Conservation (phyloP, 192 early-diverging fungal species). For the Phycomyces blakesleeanus region DNA sequence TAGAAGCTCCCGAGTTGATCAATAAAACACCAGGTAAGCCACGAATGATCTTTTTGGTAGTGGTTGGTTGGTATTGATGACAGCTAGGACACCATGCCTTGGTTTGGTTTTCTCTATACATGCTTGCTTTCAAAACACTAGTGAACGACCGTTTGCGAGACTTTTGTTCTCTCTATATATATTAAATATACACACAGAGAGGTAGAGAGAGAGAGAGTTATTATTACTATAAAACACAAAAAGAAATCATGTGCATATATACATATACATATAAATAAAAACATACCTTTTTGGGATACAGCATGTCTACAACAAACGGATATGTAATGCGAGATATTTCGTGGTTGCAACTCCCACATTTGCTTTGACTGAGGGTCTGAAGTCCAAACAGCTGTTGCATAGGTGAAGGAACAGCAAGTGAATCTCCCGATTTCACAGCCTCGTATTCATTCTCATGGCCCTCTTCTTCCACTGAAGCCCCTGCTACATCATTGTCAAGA, state of each 20-base stretch:
- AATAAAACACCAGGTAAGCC: slow-evolving; percentile 67
- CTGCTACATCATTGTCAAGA: background rate
- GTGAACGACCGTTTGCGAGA: slow-evolving; percentile 38
- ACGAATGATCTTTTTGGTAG: slow-evolving; percentile 66
- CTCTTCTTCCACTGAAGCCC: slow-evolving; percentile 7
- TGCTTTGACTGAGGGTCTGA: slow-evolving; percentile 51
- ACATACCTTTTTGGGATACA: slow-evolving; percentile 65
- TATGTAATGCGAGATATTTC: slow-evolving; percentile 58
- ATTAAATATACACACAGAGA: background rate
- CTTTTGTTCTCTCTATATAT: slow-evolving; percentile 17
- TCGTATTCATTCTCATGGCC: background rate
- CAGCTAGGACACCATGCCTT: slow-evolving; percentile 87
- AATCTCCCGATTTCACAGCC: slow-evolving; percentile 7
- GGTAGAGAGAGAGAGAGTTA: too few species aligned
- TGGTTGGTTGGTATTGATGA: slow-evolving; percentile 76
- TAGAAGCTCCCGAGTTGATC: slow-evolving; percentile 71
- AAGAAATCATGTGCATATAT: too few species aligned
- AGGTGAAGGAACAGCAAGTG: slow-evolving; percentile 37
- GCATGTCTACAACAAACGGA: slow-evolving; percentile 84
- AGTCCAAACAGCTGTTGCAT: slow-evolving; percentile 72
- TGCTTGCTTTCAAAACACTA: slow-evolving; percentile 50
- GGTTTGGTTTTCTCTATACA: slow-evolving; percentile 65
- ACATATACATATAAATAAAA: too few species aligned
- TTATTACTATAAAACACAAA: too few species aligned
- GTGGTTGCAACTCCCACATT: slow-evolving; percentile 67